phyloP scores from a whole-genome alignment of 371 early-diverging fungal species.

The Entomophthora muscae region DNA sequence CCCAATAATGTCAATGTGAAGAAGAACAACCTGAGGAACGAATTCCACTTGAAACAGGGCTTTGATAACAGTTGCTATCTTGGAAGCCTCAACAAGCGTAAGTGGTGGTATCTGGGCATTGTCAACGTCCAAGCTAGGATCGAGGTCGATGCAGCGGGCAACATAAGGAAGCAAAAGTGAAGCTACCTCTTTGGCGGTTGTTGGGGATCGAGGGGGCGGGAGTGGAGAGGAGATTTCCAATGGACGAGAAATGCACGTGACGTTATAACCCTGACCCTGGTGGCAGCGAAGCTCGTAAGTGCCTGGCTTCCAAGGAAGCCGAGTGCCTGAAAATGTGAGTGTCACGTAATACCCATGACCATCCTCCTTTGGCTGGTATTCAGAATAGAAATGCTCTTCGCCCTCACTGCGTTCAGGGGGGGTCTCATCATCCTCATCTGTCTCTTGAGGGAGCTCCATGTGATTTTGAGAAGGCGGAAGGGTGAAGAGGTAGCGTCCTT shows the following conservation, averaged over 20 bases:
- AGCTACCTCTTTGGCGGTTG: background rate
- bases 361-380: background rate
- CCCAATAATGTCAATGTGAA: background rate
- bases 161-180: background rate
- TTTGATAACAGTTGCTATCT: background rate
- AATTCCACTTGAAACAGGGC: background rate
- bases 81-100: background rate
- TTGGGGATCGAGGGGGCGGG: background rate
- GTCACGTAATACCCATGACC: background rate
- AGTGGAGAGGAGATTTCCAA: background rate
- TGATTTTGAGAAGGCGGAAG: background rate
- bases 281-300: constrained; percentile 1
- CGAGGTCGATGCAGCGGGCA: background rate
- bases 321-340: background rate
- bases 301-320: constrained; percentile 1
- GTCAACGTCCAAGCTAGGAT: background rate
- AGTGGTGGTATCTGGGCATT: background rate
- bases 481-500: constrained; percentile 39
- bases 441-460: too few species aligned
- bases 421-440: background rate
- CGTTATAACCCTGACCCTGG: background rate
- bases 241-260: background rate
- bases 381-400: background rate
- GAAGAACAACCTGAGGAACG: background rate
- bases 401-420: background rate